Conservation (phyloP, 2,329 filamentous ascomycete species). For the Nakataea oryzae region DNA sequence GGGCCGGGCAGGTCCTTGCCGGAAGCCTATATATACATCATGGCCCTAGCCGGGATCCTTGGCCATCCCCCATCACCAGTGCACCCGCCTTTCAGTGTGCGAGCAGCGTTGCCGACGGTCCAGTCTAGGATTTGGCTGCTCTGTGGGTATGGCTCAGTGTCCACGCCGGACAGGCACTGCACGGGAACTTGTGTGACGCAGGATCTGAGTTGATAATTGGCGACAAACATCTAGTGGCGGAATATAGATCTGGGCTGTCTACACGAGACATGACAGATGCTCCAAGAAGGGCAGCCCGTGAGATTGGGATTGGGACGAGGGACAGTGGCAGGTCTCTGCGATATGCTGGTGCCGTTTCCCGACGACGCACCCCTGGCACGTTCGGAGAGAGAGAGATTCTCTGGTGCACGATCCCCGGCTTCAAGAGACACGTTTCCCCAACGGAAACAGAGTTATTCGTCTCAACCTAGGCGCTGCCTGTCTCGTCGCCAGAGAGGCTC, state of each 20-base stretch:
- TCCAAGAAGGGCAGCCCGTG: not conserved
- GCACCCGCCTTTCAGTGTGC: too few species aligned
- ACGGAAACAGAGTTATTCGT: not conserved
- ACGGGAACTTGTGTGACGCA: not conserved
- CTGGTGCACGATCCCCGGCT: too few species aligned
- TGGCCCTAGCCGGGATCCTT: too few species aligned
- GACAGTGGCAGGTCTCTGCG: not conserved
- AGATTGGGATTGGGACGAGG: not conserved
- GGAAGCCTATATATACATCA: not conserved
- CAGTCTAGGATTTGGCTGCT: too few species aligned
- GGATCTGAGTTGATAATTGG: not conserved
- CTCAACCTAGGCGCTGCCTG: not conserved
- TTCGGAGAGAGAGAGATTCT: too few species aligned
- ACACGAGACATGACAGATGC: not conserved
- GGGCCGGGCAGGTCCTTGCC: too few species aligned
- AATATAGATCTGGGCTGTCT: not conserved
- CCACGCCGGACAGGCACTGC: not conserved
- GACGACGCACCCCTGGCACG: not conserved
- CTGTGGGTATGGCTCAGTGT: not conserved
- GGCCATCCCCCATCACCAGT: too few species aligned
- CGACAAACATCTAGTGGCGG: not conserved
- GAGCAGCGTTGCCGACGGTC: not conserved
- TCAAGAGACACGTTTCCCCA: not conserved
- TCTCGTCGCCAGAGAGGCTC: not conserved
- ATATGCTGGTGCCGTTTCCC: not conserved